Evolutionary conservation across 192 early-diverging fungal species (phyloP).

Genomic region (Backusella morwellensis): DNA sequence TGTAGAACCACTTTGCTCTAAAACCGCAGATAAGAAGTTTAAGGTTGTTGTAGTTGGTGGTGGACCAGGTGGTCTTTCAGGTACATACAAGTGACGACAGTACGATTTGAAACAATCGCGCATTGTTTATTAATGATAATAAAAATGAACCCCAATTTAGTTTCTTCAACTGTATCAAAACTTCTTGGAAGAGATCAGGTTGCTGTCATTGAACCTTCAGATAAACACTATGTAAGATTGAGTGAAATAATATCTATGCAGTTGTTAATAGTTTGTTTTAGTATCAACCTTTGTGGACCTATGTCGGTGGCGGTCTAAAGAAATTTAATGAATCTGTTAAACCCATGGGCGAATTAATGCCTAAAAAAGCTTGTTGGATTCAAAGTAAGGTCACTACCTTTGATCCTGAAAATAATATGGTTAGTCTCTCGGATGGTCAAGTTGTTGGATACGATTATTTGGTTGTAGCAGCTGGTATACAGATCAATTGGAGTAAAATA

Average conservation of each 20-base stretch:
- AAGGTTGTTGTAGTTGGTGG: slow-evolving; percentile 59
- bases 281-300: slow-evolving; percentile 90
- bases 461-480: slow-evolving; percentile 77
- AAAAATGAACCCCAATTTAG: slow-evolving; percentile 24
- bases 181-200: slow-evolving; percentile 61
- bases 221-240: slow-evolving; percentile 60
- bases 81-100: slow-evolving; percentile 14
- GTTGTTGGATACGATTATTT: slow-evolving; percentile 66
- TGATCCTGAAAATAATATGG: slow-evolving; percentile 64
- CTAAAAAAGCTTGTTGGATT: slow-evolving; percentile 72
- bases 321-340: slow-evolving; percentile 62
- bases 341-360: slow-evolving; percentile 67
- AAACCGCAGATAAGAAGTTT: slow-evolving; percentile 28
- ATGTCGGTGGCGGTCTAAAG: slow-evolving; percentile 87
- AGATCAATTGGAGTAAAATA: slow-evolving; percentile 73
- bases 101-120: neutral
- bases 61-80: slow-evolving; percentile 52
- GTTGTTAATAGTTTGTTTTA: slow-evolving; percentile 8
- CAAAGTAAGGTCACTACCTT: slow-evolving; percentile 66
- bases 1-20: neutral
- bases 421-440: slow-evolving; percentile 62
- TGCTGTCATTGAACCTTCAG: slow-evolving; percentile 74
- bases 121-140: neutral
- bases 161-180: slow-evolving; percentile 66
- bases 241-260: neutral